Conservation (phyloP, 1,284 basidiomycete genomes). For the Ustilago nuda region DNA sequence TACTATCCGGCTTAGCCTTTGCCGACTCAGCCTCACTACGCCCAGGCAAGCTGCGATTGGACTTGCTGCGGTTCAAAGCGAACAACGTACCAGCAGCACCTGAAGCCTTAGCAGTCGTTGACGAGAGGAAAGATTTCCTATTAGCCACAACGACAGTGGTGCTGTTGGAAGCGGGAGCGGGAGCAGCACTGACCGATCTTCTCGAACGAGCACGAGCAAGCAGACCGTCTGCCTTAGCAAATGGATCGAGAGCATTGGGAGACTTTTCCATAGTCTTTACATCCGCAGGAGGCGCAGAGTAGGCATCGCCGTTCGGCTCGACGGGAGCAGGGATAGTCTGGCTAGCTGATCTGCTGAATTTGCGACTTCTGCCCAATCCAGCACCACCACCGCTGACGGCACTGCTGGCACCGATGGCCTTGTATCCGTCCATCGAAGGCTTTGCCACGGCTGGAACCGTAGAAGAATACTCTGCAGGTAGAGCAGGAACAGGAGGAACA, state of each 20-base stretch:
- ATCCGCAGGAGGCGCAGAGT: neutral
- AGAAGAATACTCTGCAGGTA: slow-evolving; percentile 23
- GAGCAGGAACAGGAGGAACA: slow-evolving; percentile 23
- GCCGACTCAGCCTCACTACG: slow-evolving; percentile 8
- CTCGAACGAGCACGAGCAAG: slow-evolving; percentile 38
- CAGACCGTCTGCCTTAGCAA: slow-evolving; percentile 33
- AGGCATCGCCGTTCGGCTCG: neutral
- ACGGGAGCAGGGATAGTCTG: slow-evolving; percentile 10
- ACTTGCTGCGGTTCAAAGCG: slow-evolving; percentile 29
- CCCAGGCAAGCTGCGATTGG: slow-evolving; percentile 27
- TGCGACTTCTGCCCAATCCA: slow-evolving; percentile 20
- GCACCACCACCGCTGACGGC: neutral
- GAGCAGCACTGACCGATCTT: slow-evolving; percentile 15
- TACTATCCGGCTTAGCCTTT: slow-evolving; percentile 2
- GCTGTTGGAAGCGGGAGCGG: neutral
- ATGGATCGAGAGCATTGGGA: slow-evolving; percentile 21
- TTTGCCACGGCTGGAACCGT: neutral
- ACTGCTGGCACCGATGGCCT: slow-evolving; percentile 15
- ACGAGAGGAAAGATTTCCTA: slow-evolving; percentile 24
- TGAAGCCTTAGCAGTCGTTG: slow-evolving; percentile 33
- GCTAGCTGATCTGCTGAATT: slow-evolving; percentile 27
- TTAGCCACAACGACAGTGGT: slow-evolving; percentile 1
- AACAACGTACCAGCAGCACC: slow-evolving; percentile 32
- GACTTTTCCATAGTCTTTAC: slow-evolving; percentile 3
- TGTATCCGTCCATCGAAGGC: slow-evolving; percentile 23